These are phyloP conservation scores for Mortierella sp. DNA, from an alignment of 371 early-diverging fungal species.

Conservation along the genomic window DNA sequence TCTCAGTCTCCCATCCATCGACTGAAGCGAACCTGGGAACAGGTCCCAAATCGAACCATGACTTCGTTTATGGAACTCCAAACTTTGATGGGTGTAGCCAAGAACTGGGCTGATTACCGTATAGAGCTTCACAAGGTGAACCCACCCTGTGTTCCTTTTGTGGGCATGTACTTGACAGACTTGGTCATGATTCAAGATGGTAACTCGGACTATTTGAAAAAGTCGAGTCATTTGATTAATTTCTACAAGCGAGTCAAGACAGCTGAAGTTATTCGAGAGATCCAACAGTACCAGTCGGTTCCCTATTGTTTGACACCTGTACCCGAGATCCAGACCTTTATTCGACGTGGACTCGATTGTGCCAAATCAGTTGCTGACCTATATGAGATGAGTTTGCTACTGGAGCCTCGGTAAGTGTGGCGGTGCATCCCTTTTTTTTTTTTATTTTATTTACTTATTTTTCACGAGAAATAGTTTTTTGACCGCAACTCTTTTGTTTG, in stretches of 20 bases:
- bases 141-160: constrained; percentile 93
- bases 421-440: neutral
- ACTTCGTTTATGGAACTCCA: constrained; percentile 65
- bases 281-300: constrained; percentile 89
- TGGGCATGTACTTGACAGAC: constrained; percentile 86
- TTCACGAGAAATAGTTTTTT: too few relatives aligned
- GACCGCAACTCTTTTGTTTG: too few relatives aligned
- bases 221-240: constrained; percentile 79
- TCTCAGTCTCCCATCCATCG: constrained; percentile 91
- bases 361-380: constrained; percentile 64
- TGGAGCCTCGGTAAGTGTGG: constrained; percentile 80
- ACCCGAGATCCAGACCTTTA: constrained; percentile 85
- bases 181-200: constrained; percentile 95
- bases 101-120: constrained; percentile 89
- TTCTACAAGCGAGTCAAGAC: constrained; percentile 90
- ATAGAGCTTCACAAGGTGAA: constrained; percentile 81
- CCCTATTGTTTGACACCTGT: constrained; percentile 83
- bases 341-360: constrained; percentile 64
- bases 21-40: constrained; percentile 87
- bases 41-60: constrained; percentile 60
- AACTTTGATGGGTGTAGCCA: constrained; percentile 81
- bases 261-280: constrained; percentile 88
- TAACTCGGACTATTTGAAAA: constrained; percentile 69
- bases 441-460: neutral
- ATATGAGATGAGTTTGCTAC: constrained; percentile 78